These are phyloP conservation scores for Aspergillus awamori DNA, from an alignment of 2,329 filamentous ascomycete genomes.

Conservation along the genomic window DNA sequence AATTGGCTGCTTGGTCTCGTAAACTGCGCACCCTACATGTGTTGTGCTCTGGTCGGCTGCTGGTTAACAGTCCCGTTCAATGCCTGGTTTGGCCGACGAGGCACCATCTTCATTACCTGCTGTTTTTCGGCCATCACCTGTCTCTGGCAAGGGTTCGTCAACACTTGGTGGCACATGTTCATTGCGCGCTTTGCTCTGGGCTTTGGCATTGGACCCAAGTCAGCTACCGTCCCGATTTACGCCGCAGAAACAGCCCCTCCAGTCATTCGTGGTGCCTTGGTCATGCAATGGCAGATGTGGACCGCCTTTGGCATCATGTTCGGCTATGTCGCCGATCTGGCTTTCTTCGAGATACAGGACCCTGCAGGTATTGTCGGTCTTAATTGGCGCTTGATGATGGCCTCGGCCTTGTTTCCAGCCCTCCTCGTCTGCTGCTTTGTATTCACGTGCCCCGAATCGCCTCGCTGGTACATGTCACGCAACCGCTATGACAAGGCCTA, in stretches of 20 bases:
- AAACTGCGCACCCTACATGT: constrained; percentile 62
- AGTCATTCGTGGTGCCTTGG: constrained; percentile 70
- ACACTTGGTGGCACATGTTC: constrained; percentile 73
- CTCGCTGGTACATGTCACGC: constrained; percentile 53
- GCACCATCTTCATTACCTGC: constrained; percentile 76
- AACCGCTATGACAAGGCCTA: constrained; percentile 47
- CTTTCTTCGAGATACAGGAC: constrained; percentile 61
- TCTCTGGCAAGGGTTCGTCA: constrained; percentile 65
- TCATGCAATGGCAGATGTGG: constrained; percentile 78
- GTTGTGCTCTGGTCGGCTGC: constrained; percentile 69
- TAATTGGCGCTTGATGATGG: constrained; percentile 71
- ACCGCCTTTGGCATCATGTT: constrained; percentile 55
- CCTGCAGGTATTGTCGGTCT: constrained; percentile 57
- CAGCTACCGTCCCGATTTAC: constrained; percentile 74
- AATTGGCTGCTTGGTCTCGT: constrained; percentile 65
- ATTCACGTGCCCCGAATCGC: constrained; percentile 63
- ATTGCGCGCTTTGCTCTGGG: constrained; percentile 72
- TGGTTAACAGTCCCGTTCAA: constrained; percentile 77
- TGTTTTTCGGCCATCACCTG: constrained; percentile 64
- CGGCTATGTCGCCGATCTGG: constrained; percentile 63
- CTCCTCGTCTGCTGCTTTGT: constrained; percentile 61
- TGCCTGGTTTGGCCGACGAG: constrained; percentile 68
- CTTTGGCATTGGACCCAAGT: constrained; percentile 76
- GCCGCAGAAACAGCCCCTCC: constrained; percentile 74
- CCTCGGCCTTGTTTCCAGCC: constrained; percentile 65